Base-by-base conservation (phyloP, 768 basidiomycete species). In the Crucibulum laeve region DNA sequence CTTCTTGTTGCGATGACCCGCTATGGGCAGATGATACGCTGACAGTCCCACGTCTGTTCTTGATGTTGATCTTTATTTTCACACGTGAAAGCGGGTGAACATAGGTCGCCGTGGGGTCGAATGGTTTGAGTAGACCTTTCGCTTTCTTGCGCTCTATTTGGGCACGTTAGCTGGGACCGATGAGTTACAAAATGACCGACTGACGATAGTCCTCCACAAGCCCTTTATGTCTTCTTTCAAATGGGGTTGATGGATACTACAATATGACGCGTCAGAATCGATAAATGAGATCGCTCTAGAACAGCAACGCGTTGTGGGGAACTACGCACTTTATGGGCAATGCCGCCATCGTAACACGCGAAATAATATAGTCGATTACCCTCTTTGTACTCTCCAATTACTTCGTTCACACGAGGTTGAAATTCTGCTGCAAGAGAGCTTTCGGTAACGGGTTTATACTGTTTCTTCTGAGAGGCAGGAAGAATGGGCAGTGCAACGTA, bases 51-150 rank as follows among this genome's bases (percentile, higher is more conserved):
- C 53, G 45, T 49, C 57, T 42, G 28, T 49, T 56, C 23, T 55
- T 57, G 32, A 74, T 59, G 41, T 47, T 65, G 39, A 69, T 49
- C 28, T 54, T 62, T 33, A 65, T 47, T 51, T 62, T 68, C 48
- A 79, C 58, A 32, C 84, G 81, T 37, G 81, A 82, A 18, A 69
- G 54, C 17, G 79, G 79, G 52, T 86, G 81, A 7, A 89, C 69
- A 45, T 77, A 68, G 26, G 56, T 43, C 3, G 76, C 77, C 17
- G 74, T 70, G 17, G 86, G 85, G 52, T 88, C 76, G 58, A 90
- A 89, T 0, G 60, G 54, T 1, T 57, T 57, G 17, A 84, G 65
- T 5, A 56, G 48, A 15, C 74, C 77, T 4, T 54, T 58, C 23
- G 47, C 55, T 55, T 77, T 63, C 57, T 76, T 71, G 33, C 55